phyloP scores from a whole-genome alignment of 2,329 filamentous ascomycete genomes.

The Exophiala lecanii-corni region DNA sequence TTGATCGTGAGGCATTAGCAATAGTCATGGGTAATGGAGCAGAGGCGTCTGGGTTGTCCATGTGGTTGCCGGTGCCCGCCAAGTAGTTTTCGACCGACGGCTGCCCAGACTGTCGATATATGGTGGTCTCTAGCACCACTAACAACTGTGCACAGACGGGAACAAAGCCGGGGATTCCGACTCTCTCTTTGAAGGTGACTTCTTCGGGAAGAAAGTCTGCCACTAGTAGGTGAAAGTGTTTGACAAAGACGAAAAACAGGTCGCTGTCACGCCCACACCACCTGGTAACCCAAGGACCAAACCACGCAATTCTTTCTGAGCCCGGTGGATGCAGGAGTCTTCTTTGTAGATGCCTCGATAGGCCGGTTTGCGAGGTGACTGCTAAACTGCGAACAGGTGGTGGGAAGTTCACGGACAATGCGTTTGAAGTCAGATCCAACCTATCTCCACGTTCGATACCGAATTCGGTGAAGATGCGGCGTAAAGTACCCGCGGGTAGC shows the following conservation, averaged over 20 bases:
- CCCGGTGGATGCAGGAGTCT: conserved; percentile 63
- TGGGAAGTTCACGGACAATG: conserved; percentile 67
- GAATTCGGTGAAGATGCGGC: conserved; percentile 67
- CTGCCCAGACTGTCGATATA: conserved; percentile 57
- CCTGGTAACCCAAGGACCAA: conserved; percentile 74
- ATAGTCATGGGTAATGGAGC: conserved; percentile 60
- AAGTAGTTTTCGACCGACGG: conserved; percentile 47
- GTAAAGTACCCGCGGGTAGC: conserved; percentile 62
- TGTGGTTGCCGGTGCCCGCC: conserved; percentile 57
- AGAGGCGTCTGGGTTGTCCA: conserved; percentile 62
- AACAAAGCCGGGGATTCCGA: conserved; percentile 70
- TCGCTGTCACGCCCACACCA: conserved; percentile 88
- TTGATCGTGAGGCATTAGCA: conserved; percentile 68
- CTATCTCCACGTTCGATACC: conserved; percentile 50
- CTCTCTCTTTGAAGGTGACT: conserved; percentile 50
- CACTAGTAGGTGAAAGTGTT: conserved; percentile 76
- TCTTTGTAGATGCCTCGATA: conserved; percentile 57
- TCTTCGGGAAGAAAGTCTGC: conserved; percentile 64
- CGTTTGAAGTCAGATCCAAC: conserved; percentile 52
- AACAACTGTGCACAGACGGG: conserved; percentile 79
- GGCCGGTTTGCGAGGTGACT: conserved; percentile 58
- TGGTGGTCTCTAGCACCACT: conserved; percentile 72
- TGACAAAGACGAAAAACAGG: conserved; percentile 85
- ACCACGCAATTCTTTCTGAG: conserved; percentile 73
- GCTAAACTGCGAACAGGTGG: conserved; percentile 57